Base-by-base conservation (phyloP, 2,329 filamentous ascomycete genomes). In the Penicillium frequentans region DNA sequence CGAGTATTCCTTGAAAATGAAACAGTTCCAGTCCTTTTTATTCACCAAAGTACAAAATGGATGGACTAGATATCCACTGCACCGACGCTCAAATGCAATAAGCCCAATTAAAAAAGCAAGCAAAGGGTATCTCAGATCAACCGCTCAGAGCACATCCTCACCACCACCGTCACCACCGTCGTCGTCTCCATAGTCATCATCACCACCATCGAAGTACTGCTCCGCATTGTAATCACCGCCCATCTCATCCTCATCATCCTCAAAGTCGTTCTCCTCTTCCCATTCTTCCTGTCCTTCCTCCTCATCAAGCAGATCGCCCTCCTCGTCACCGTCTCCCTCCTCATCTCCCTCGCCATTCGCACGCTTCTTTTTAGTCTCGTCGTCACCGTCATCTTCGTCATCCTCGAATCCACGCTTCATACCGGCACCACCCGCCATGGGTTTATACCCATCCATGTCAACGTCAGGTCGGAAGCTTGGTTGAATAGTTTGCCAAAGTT, bases 151-250 rank as follows among this genome's bases (percentile, higher is more conserved):
- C 23, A 71, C 72, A 63, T 76, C 77, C 57, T 78, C 81, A 49
- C 79, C 81, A 53, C 81, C 83, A 7, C 77, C 81, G 42, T 79
- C 83, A 31, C 79, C 83, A 45, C 78, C 82, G 61, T 81, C 85
- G 26, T 82, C 85, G 54, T 82, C 83, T 50, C 84, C 77, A 50
- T 73, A 78, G 47, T 80, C 79, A 49, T 80, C 79, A 49, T 82
- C 85, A 7, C 85, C 85, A 54, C 79, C 83, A 60, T 84, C 82
- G 64, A 86, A 86, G 75, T 88, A 87, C 60, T 87, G 81, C 64
- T 88, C 85, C 1, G 82, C 85, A 63, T 87, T 84, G 64, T 88
- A 87, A 67, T 87, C 85, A 4, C 83, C 84, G 5, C 79, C 82
- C 72, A 81, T 80, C 35, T 81, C 80, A 54, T 85, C 82, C 13